Evolutionary conservation across 1,284 basidiomycete species (phyloP).

Genomic region (Erythrobasidium hasegawianum): DNA sequence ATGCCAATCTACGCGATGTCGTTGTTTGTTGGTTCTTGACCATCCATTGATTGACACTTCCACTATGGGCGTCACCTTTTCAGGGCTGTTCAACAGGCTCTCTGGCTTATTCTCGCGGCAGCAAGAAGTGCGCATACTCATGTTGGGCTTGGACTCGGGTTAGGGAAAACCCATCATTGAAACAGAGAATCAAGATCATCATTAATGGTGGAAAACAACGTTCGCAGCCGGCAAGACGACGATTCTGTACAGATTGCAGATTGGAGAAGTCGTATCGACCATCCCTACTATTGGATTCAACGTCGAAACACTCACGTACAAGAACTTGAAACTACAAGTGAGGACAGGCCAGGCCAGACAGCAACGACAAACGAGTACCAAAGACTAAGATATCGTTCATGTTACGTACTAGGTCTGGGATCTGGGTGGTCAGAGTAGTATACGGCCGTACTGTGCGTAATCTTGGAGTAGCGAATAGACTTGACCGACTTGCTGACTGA

Average conservation of each 20-base stretch:
- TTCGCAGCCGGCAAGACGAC: slow-evolving; percentile 57
- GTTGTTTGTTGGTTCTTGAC: too few relatives aligned
- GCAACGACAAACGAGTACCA: too few relatives aligned
- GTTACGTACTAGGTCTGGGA: slow-evolving; percentile 99
- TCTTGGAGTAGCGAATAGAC: too few relatives aligned
- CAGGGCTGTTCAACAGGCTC: slow-evolving; percentile 50
- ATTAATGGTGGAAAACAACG: too few relatives aligned
- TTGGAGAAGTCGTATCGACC: slow-evolving; percentile 97
- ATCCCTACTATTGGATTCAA: slow-evolving; percentile 99
- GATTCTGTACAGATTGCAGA: slow-evolving; percentile 89
- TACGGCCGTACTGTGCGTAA: slow-evolving; percentile 92
- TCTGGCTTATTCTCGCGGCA: slow-evolving; percentile 50
- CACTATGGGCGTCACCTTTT: slow-evolving; percentile 51
- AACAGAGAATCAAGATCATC: too few relatives aligned
- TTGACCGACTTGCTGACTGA: slow-evolving; percentile 54
- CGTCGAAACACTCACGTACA: slow-evolving; percentile 96
- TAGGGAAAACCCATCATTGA: too few relatives aligned
- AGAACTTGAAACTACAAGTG: slow-evolving; percentile 93
- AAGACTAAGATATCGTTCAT: too few relatives aligned
- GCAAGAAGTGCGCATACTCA: slow-evolving; percentile 52
- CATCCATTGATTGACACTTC: neutral
- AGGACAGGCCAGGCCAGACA: too few relatives aligned
- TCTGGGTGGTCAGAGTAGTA: slow-evolving; percentile 63
- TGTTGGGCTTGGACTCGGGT: slow-evolving; percentile 51
- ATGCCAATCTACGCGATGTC: too few relatives aligned